Percentiles rank a stretch among this genome's conserved stretches.
Evolutionary conservation across 306 rosid genomes (phyloP).

Genomic region (Gleditsia sinensis): DNA sequence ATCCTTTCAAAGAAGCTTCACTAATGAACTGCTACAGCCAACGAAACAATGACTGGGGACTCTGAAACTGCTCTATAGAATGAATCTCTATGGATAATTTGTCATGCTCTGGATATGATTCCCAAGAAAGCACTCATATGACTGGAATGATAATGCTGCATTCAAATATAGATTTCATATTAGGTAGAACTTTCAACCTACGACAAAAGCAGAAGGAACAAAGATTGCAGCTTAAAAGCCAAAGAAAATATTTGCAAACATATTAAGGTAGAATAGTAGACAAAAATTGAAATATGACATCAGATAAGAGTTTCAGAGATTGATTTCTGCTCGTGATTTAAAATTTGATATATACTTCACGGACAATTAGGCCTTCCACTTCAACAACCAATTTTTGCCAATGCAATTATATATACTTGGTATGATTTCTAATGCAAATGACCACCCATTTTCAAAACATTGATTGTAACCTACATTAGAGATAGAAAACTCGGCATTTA

Average conservation of each 20-base stretch:
- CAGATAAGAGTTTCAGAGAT: slow-evolving; percentile 1
- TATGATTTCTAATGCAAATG: neutral
- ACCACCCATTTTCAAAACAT: neutral
- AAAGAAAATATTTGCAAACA: neutral
- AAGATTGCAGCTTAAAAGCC: neutral
- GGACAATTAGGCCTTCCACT: neutral
- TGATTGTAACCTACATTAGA: slow-evolving; percentile 14
- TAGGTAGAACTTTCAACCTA: neutral
- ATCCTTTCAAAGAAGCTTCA: slow-evolving; percentile 21
- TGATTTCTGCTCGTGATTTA: neutral
- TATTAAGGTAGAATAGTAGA: neutral
- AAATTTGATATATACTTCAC: neutral
- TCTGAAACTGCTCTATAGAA: neutral
- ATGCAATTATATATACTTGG: no score
- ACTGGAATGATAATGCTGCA: slow-evolving; percentile 28
- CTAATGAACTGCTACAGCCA: slow-evolving; percentile 15
- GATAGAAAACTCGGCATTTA: neutral
- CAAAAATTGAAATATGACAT: slow-evolving; percentile 1
- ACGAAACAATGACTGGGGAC: neutral
- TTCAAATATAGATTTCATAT: slow-evolving; percentile 23
- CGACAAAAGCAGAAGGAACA: neutral
- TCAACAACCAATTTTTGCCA: no score
- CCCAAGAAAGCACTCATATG: neutral
- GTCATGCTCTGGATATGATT: slow-evolving; percentile 7
- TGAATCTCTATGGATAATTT: neutral